Evolutionary conservation across 129 eudicot species (phyloP), one percentile per base, ranked within the genome.

Genomic region (Calendula officinalis): DNA sequence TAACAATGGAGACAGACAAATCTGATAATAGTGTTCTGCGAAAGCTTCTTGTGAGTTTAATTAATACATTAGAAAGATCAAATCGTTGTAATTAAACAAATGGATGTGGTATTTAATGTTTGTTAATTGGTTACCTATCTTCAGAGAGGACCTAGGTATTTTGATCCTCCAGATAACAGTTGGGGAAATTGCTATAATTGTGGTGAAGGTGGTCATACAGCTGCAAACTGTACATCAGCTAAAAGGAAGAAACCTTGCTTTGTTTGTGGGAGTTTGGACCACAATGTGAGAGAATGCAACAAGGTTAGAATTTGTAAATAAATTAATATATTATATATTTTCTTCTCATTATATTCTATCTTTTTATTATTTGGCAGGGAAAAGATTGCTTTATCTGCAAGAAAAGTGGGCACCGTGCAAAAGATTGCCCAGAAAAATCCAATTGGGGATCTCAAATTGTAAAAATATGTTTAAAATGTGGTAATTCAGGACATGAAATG

Each of bases 141-240:
- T 44, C 86, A 92, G 99, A 76, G 99, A 60, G 96, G 99, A n/a
- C 99, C 99, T 3, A 85, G 99, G 72, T 92, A 92, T 78, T 92
- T 92, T 73, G 99, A 92, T 78, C 96, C 95, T 66, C 92, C 95
- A 30, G 99, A 92, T 75, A 88, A 72, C 74, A 79, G 88, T 46
- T 89, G 99, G 99, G 96, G 95, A 66, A 75, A 89, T 72, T 92
- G 99, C 89, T 92, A 78, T 66, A 92, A 92, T 68, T 92, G 99
- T 77, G 99, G 99, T 48, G 96, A 92, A 84, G 89, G 80, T 59
- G 99, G 99, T 14, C 99, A 92, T 73, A 65, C 73, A 1, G 57
- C 78, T 45, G 89, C 63, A 55, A 83, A 86, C 60, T 92, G 99
- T 78, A 85, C 87, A 44, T 79, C 84, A 14, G 89, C 87, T 22